These are phyloP conservation scores for Naganishia liquefaciens DNA, from an alignment of 1,284 basidiomycete species.

Conservation along the genomic window DNA sequence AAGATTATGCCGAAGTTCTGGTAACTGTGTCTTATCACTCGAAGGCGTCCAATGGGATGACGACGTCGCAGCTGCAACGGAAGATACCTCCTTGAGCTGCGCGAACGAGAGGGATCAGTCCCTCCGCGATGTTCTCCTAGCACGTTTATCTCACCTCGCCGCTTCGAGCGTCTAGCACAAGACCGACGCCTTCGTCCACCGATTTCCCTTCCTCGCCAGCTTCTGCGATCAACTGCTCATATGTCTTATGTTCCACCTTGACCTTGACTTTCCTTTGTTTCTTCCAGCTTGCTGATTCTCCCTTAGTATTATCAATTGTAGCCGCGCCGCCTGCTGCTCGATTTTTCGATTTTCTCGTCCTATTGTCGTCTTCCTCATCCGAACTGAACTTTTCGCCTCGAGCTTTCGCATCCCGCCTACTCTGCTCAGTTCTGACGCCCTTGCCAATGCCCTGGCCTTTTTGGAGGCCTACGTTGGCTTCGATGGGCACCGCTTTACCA, in stretches of 20 bases:
- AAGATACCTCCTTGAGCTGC: conserved; percentile 81
- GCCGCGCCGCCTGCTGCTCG: conserved; percentile 57
- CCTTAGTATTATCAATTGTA: conserved; percentile 57
- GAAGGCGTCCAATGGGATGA: conserved; percentile 77
- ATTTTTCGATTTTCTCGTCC: conserved; percentile 55
- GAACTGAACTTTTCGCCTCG: conserved; percentile 69
- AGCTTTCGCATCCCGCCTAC: conserved; percentile 71
- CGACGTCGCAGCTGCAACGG: conserved; percentile 58
- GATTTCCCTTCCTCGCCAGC: conserved; percentile 67
- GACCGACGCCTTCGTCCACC: conserved; percentile 64
- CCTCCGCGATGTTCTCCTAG: background rate
- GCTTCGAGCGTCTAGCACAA: conserved; percentile 91
- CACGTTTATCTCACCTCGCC: conserved; percentile 65
- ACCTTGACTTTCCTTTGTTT: conserved; percentile 78
- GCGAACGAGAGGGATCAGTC: conserved; percentile 5
- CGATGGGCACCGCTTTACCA: conserved; percentile 85
- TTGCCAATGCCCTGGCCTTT: conserved; percentile 78
- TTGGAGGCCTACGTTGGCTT: conserved; percentile 74
- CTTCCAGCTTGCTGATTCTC: conserved; percentile 47
- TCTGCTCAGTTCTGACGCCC: conserved; percentile 85
- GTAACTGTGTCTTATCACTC: conserved; percentile 78
- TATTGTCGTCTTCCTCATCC: conserved; percentile 62
- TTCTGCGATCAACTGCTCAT: conserved; percentile 88
- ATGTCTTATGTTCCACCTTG: conserved; percentile 87
- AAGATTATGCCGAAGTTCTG: conserved; percentile 93